phyloP scores from a whole-genome alignment of 768 basidiomycete genomes.

The Boletus subparvulus region DNA sequence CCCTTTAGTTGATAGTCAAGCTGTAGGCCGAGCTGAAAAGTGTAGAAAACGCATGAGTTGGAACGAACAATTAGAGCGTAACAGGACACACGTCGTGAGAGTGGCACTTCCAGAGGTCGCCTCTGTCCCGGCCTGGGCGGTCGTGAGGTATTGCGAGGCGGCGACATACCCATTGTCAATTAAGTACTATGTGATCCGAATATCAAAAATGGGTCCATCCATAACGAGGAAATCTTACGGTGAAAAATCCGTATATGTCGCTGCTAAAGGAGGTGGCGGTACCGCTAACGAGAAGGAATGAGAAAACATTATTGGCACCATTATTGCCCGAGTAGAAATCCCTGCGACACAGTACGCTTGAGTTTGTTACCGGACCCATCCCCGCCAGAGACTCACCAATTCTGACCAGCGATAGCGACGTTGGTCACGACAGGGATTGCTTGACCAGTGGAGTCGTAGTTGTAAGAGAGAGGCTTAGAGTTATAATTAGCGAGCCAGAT shows the following conservation, averaged over 20 bases:
- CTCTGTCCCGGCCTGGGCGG: slow-evolving; percentile 62
- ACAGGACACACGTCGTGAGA: slow-evolving; percentile 47
- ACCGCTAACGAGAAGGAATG: background rate
- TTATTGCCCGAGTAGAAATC: background rate
- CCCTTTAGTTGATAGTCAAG: background rate
- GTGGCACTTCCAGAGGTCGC: slow-evolving; percentile 59
- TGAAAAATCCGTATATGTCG: background rate
- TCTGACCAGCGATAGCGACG: background rate
- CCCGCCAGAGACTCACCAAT: background rate
- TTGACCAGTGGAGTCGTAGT: background rate
- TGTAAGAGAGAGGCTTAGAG: background rate
- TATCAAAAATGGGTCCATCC: background rate
- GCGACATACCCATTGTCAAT: slow-evolving; percentile 47
- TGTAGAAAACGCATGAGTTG: background rate
- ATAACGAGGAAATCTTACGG: background rate
- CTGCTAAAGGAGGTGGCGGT: background rate
- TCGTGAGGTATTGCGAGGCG: slow-evolving; percentile 55
- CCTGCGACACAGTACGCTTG: background rate
- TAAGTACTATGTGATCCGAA: slow-evolving; percentile 42
- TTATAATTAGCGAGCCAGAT: slow-evolving; percentile 57
- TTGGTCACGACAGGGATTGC: background rate
- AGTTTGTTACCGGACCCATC: background rate
- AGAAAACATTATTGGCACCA: background rate
- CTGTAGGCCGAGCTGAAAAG: slow-evolving; percentile 43
- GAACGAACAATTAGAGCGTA: background rate